Conservation (phyloP, 441 rosid genomes). For the Euphorbia schlechtendalii region DNA sequence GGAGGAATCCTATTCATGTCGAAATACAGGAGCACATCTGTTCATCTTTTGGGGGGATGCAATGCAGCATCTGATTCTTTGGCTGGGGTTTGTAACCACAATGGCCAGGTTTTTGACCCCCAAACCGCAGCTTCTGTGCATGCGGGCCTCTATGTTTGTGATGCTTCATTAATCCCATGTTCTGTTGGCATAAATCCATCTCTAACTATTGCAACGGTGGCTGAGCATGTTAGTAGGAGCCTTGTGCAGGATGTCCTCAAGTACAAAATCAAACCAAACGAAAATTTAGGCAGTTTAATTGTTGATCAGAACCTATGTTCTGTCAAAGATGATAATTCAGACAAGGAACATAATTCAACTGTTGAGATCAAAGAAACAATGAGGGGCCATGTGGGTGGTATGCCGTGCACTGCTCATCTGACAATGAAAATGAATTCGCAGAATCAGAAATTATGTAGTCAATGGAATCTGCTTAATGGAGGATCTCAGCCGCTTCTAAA, state of each 20-base stretch:
- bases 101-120: slow-evolving; percentile 40
- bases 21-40: slow-evolving; percentile 37
- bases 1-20: slow-evolving; percentile 43
- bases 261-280: slow-evolving; percentile 19
- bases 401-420: slow-evolving; percentile 37
- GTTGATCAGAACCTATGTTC: slow-evolving; percentile 4
- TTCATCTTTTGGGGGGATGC: slow-evolving; percentile 47
- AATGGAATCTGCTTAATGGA: slow-evolving; percentile 2
- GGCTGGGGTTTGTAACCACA: slow-evolving; percentile 35
- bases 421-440: slow-evolving; percentile 27
- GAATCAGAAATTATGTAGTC: slow-evolving; percentile 7
- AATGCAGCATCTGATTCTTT: slow-evolving; percentile 30
- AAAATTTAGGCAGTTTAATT: not conserved
- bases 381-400: slow-evolving; percentile 38
- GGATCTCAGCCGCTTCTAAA: slow-evolving; percentile 22
- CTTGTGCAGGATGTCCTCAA: slow-evolving; percentile 31
- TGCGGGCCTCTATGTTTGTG: slow-evolving; percentile 39
- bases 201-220: slow-evolving; percentile 39
- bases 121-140: slow-evolving; percentile 23
- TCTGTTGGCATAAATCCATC: slow-evolving; percentile 38
- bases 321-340: slow-evolving; percentile 3
- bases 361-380: slow-evolving; percentile 30
- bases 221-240: slow-evolving; percentile 34
- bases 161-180: slow-evolving; percentile 47
- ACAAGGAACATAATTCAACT: slow-evolving; percentile 1